Base-by-base conservation (phyloP, 2,329 filamentous ascomycete genomes). In the Elsinoe batatas region DNA sequence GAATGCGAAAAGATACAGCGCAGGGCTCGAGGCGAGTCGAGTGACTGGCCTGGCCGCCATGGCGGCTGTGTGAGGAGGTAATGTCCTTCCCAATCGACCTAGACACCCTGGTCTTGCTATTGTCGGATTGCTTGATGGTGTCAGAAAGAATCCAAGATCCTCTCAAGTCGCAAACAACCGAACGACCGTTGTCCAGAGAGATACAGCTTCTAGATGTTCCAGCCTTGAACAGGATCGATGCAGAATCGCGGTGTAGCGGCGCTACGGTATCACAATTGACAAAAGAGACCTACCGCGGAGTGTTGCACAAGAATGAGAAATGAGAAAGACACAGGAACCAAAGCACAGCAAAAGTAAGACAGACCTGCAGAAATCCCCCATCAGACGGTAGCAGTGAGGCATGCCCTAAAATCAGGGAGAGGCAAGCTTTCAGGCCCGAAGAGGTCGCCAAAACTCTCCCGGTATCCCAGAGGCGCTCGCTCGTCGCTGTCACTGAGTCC, bases 311-410 rank as follows among this genome's bases (percentile, higher is more conserved):
- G n/a, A 44, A n/a, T 35, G 7, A 46, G 6, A 33, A 44, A n/a
- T 35, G 7, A 46, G 6, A 33, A 36, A 12, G 15, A 17, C 35
- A 18, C 20, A 51, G 20, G 47, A 51, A 51, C 20, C n/a, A n/a
- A 51, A 11, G 32, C 32, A 38, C 33, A 26, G 32, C 17, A 33
- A 26, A 49, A 33, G n/a, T 35, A 51, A 20, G 37, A 11, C 20
- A 12, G 20, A 15, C 32, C 13, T 20, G 38, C 17, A 15, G 38
- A 15, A 20, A 38, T 18, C n/a, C 26, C 18, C 43, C 20, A 22
- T 47, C n/a, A n/a, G n/a, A 36, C 46, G 47, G 32, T 38, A 51
- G 47, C 47, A 51, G 13, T 35, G 47, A 15, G 47, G 30, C 13
- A 20, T 30, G 26, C 26, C 26, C 26, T 30, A 30, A 30, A 30